Evolutionary conservation across 2,329 filamentous ascomycete species (phyloP).

Genomic region (Cordyceps pruinosa): DNA sequence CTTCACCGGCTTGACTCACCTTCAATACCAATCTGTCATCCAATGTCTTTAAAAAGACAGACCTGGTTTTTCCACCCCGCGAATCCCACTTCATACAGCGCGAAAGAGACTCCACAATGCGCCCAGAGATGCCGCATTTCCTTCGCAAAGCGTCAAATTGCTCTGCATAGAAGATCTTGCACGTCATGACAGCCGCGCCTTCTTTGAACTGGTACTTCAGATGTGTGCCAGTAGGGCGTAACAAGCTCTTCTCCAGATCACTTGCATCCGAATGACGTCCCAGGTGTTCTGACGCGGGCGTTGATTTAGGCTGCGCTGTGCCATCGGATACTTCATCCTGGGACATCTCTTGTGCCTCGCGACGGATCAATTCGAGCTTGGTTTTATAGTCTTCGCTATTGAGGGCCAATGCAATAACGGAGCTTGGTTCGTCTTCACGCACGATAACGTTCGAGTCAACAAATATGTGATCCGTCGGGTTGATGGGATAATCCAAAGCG

Average conservation of each 20-base stretch:
- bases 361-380: conserved; percentile 65
- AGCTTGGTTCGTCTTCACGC: conserved; percentile 93
- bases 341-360: conserved; percentile 38
- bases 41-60: conserved; percentile 90
- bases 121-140: conserved; percentile 88
- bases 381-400: conserved; percentile 79
- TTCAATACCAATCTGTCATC: conserved; percentile 93
- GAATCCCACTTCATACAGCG: conserved; percentile 97
- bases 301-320: conserved; percentile 24
- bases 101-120: conserved; percentile 90
- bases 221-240: conserved; percentile 82
- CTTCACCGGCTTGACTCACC: conserved; percentile 23
- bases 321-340: conserved; percentile 27
- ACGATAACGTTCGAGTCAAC: conserved; percentile 96
- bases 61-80: conserved; percentile 96
- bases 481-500: conserved; percentile 84
- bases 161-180: conserved; percentile 97
- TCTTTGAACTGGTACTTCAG: conserved; percentile 94
- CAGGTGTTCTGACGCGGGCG: conserved; percentile 28
- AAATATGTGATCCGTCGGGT: conserved; percentile 86
- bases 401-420: conserved; percentile 86
- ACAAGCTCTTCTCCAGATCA: conserved; percentile 76
- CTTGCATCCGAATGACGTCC: conserved; percentile 50
- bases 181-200: conserved; percentile 88
- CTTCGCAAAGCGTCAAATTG: conserved; percentile 91